These are phyloP conservation scores for Myxozyma udenii DNA, from an alignment of 805 yeast genomes.

Conservation along the genomic window DNA sequence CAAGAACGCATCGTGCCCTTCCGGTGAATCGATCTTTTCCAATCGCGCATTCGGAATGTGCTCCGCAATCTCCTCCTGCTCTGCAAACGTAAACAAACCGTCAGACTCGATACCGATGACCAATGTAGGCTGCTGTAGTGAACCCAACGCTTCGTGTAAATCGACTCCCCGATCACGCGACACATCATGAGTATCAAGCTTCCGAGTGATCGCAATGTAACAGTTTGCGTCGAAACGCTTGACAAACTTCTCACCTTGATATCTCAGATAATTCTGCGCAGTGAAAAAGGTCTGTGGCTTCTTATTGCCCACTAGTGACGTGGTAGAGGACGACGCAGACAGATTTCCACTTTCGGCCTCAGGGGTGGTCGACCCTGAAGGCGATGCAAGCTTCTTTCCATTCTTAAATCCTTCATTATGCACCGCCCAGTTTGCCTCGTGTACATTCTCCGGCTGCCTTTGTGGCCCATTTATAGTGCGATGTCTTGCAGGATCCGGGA, in stretches of 20 bases:
- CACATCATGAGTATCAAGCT: conserved; percentile 91
- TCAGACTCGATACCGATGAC: conserved; percentile 89
- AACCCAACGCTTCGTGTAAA: conserved; percentile 52
- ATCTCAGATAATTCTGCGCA: conserved; percentile 90
- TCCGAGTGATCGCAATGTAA: conserved; percentile 88
- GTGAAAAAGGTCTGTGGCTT: conserved; percentile 65
- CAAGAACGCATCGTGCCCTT: conserved; percentile 96
- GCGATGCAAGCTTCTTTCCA: conserved; percentile 20
- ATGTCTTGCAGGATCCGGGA: conserved; percentile 50
- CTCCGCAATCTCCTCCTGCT: conserved; percentile 79
- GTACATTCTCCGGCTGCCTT: conserved; percentile 30
- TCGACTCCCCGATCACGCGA: conserved; percentile 66
- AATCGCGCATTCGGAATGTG: conserved; percentile 66
- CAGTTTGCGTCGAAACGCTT: conserved; percentile 94
- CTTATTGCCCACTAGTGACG: conserved; percentile 27
- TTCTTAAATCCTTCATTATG: conserved; percentile 73
- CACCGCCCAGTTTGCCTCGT: conserved; percentile 64
- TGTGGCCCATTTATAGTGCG: conserved; percentile 38
- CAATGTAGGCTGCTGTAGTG: conserved; percentile 70
- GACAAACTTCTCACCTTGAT: conserved; percentile 90
- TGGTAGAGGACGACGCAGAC: conserved; percentile 14
- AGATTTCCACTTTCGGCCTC: conserved; percentile 7
- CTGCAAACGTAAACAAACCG: conserved; percentile 87
- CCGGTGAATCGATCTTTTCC: conserved; percentile 79
- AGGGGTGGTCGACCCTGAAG: conserved; percentile 8